A percentile compares a stretch with the other conserved stretches of the same genome.
Evolutionary conservation across 2,329 filamentous ascomycete genomes (phyloP).

Genomic region (Neonectria hederae): DNA sequence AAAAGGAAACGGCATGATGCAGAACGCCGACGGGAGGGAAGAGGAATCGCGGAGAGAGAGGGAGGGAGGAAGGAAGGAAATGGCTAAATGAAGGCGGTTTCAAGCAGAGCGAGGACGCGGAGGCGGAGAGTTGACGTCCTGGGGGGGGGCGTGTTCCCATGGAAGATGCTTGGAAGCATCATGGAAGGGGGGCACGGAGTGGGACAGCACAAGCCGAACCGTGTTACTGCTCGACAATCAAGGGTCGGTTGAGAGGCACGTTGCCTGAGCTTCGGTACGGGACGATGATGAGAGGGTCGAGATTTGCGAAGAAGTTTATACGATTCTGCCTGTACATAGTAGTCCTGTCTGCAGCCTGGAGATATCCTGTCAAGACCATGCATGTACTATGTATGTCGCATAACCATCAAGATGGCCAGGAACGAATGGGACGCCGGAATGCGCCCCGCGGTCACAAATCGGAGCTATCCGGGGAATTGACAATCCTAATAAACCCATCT

Average conservation of each 20-base stretch:
- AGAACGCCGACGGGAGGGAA: neutral
- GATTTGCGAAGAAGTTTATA: neutral
- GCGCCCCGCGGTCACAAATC: slow-evolving; percentile 5
- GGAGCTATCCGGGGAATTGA: neutral
- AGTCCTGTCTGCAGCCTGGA: no score
- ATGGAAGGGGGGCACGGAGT: neutral
- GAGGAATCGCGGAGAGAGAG: slow-evolving; percentile 16
- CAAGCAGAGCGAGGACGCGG: neutral
- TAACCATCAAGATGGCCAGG: neutral
- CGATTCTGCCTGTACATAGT: neutral
- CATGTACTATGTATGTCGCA: neutral
- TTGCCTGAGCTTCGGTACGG: neutral
- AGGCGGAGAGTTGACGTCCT: neutral
- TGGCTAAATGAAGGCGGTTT: neutral
- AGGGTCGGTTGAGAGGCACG: neutral
- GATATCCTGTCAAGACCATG: neutral
- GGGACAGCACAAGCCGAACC: neutral
- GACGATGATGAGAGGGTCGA: neutral
- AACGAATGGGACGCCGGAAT: neutral
- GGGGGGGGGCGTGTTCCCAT: neutral
- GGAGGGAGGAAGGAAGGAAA: slow-evolving; percentile 21
- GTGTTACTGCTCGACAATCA: slow-evolving; percentile 9
- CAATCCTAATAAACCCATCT: neutral
- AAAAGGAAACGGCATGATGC: slow-evolving; percentile 8
- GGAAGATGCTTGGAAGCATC: slow-evolving; percentile 5